Percentiles rank a stretch among this genome's conserved stretches.
These are phyloP conservation scores for Nakaseomyces uthaithaninus DNA, from an alignment of 1,139 yeast genomes.

Conservation along the genomic window DNA sequence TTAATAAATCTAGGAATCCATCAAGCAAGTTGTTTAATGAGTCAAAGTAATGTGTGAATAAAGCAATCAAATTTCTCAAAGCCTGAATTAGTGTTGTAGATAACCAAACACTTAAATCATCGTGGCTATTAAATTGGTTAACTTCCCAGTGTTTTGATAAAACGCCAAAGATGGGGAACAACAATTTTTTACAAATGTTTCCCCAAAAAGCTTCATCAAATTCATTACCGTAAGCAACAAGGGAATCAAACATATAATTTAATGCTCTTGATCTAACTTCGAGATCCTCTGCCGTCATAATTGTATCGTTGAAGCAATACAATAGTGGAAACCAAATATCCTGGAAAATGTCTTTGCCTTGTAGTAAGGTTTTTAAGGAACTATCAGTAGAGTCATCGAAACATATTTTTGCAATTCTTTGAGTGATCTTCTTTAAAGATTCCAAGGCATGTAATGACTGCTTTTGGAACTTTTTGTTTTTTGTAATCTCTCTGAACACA, in stretches of 20 bases:
- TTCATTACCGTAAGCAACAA: slow-evolving; percentile 69
- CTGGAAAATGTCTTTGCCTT: slow-evolving; percentile 34
- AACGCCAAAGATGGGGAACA: slow-evolving; percentile 86
- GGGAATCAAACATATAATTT: slow-evolving; percentile 69
- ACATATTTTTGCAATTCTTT: slow-evolving; percentile 44
- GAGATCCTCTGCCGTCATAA: slow-evolving; percentile 88
- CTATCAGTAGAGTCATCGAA: slow-evolving; percentile 43
- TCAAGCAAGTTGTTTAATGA: slow-evolving; percentile 64
- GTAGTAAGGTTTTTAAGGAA: slow-evolving; percentile 36
- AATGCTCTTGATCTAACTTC: slow-evolving; percentile 91
- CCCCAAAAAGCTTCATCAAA: slow-evolving; percentile 80
- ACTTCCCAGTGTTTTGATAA: slow-evolving; percentile 72
- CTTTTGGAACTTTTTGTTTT: slow-evolving; percentile 76
- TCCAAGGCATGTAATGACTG: slow-evolving; percentile 74
- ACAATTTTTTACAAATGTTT: slow-evolving; percentile 59
- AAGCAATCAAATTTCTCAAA: slow-evolving; percentile 73
- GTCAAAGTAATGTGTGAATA: slow-evolving; percentile 74
- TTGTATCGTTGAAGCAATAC: slow-evolving; percentile 75
- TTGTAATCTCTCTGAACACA: slow-evolving; percentile 73
- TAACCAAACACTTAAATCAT: slow-evolving; percentile 88
- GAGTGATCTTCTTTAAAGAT: slow-evolving; percentile 58
- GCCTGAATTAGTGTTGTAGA: slow-evolving; percentile 96
- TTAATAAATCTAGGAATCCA: slow-evolving; percentile 68
- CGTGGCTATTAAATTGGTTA: slow-evolving; percentile 57
- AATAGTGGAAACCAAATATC: slow-evolving; percentile 63